A percentile compares a stretch with the other conserved stretches of the same genome.
Conservation (phyloP, 2,329 filamentous ascomycete genomes). For the Pyricularia sp. region DNA sequence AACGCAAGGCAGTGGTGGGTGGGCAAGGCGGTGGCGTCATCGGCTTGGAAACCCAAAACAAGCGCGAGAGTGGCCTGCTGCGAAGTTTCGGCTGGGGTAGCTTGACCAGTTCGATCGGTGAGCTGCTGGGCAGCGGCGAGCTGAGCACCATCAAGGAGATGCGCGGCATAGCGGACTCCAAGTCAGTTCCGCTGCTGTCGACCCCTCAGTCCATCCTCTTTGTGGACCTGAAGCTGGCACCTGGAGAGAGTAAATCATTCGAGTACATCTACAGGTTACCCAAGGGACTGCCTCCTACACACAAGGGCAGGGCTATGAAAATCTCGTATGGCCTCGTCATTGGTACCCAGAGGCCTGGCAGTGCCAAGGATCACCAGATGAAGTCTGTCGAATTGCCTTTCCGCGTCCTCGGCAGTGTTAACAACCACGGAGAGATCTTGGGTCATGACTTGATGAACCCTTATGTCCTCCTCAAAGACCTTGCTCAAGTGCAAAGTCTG, state of each 20-base stretch:
- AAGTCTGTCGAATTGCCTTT: conserved; percentile 89
- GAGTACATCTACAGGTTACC: conserved; percentile 80
- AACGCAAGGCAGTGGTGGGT: conserved; percentile 81
- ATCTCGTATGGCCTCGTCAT: conserved; percentile 84
- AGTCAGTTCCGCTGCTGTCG: conserved; percentile 79
- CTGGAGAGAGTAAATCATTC: conserved; percentile 79
- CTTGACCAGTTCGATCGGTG: conserved; percentile 76
- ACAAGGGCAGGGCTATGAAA: conserved; percentile 87
- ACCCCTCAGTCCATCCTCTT: conserved; percentile 94
- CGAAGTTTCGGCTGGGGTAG: conserved; percentile 78
- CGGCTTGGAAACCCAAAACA: conserved; percentile 54
- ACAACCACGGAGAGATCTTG: conserved; percentile 73
- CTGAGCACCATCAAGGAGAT: conserved; percentile 93
- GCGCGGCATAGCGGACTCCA: conserved; percentile 74
- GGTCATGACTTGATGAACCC: conserved; percentile 92
- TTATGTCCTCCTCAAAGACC: conserved; percentile 77
- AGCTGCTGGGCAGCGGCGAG: conserved; percentile 73
- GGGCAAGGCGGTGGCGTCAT: conserved; percentile 70
- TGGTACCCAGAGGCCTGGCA: conserved; percentile 76
- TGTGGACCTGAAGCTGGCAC: conserved; percentile 75
- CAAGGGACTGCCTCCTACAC: conserved; percentile 76
- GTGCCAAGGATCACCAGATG: conserved; percentile 66
- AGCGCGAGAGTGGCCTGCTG: conserved; percentile 66
- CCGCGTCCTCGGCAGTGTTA: conserved; percentile 83
- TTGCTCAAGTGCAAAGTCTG: conserved; percentile 52